Evolutionary conservation across 2,329 filamentous ascomycete genomes (phyloP), one percentile per base, ranked within the genome.

Genomic region (Orbilia brochopaga): DNA sequence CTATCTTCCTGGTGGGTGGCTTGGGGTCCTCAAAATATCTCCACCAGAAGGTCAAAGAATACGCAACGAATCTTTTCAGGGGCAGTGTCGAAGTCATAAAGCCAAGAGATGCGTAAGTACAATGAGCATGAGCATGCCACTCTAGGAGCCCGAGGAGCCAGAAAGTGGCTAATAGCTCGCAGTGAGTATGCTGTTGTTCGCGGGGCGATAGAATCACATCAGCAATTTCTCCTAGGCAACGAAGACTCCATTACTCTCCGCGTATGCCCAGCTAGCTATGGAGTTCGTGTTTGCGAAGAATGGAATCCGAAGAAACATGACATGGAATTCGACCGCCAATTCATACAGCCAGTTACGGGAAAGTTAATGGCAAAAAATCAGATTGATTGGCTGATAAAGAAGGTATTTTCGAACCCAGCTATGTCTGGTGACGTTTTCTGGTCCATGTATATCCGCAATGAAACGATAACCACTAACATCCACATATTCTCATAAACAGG

Each of bases 101-200:
- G 19, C 65, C 65, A 1, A 69, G 17, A 46, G 58, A 69, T 59
- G 65, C 65, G 65, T 69, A 69, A 30, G 65, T 50, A 24, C 21
- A 35, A 17, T 10, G n/a, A 4, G 8, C 7, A 1, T 5, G 4
- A 42, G 17, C 35, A 15, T 50, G 13, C 2, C 5, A 19, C 24
- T 21, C 2, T 52, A n/a, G n/a, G n/a, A n/a, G n/a, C n/a, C n/a
- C n/a, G n/a, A n/a, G n/a, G n/a, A n/a, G n/a, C n/a, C n/a, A n/a
- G 23, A 30, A 23, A 23, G 11, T 30, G 23, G n/a, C 35, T 37
- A 48, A 23, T 0, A 44, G n/a, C 24, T 7, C 27, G 37, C 19
- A 69, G 65, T 32, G 65, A 69, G 32, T 69, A 58, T 54, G 65
- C 65, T 2, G 65, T 69, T 4, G 54, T 69, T 27, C 65, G 65